A percentile compares a stretch with the other conserved stretches of the same genome.
Evolutionary conservation across 2,329 filamentous ascomycete species (phyloP).

Genomic region (Aspergillus pseudonomiae): DNA sequence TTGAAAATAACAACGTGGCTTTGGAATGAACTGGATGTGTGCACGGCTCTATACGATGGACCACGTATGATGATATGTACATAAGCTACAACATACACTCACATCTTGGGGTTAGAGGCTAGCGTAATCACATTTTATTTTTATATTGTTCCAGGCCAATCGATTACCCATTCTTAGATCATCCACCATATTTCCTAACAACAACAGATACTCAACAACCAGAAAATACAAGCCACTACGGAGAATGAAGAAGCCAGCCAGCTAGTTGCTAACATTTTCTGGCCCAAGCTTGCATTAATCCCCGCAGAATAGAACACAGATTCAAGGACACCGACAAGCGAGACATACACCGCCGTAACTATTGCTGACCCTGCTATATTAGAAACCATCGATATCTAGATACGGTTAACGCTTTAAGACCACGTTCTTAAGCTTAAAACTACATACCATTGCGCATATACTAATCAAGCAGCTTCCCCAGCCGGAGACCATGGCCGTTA

Average conservation of each 20-base stretch:
- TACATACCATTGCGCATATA: not conserved
- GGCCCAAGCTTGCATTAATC: not conserved
- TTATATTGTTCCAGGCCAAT: no score
- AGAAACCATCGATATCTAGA: not conserved
- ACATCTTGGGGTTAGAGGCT: no score
- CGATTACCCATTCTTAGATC: no score
- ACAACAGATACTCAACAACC: conserved; percentile 4
- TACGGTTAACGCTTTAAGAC: not conserved
- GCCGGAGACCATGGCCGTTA: not conserved
- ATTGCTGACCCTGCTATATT: conserved; percentile 3
- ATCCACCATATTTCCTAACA: not conserved
- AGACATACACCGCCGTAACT: conserved; percentile 2
- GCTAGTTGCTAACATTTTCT: conserved; percentile 2
- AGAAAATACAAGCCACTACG: not conserved
- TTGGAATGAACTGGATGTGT: no score
- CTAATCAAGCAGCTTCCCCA: not conserved
- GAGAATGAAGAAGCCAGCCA: conserved; percentile 1
- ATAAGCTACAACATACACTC: no score
- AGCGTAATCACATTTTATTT: no score
- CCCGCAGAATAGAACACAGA: not conserved
- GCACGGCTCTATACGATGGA: no score
- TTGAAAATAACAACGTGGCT: no score
- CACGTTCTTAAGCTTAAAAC: not conserved
- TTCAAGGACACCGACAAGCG: not conserved
- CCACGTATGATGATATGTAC: no score